Evolutionary conservation across 306 rosid genomes (phyloP).

Genomic region (Quercus rubra): DNA sequence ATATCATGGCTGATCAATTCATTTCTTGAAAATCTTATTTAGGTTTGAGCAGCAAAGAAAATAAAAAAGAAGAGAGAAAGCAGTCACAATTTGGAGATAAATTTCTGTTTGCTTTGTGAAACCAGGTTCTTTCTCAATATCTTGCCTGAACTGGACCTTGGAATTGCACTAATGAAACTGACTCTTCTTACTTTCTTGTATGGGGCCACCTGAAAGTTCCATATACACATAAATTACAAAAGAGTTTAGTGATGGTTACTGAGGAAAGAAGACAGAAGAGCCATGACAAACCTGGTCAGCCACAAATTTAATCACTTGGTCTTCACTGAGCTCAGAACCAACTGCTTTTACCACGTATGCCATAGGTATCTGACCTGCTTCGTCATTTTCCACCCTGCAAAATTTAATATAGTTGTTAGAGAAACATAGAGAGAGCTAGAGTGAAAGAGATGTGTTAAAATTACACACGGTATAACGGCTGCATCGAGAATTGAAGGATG

Average conservation of each 20-base stretch:
- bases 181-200: slow-evolving; percentile 82
- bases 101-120: slow-evolving; percentile 42
- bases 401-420: background rate
- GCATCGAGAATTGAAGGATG: slow-evolving; percentile 80
- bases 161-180: slow-evolving; percentile 55
- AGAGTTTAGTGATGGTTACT: background rate
- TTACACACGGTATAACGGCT: slow-evolving; percentile 79
- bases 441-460: background rate
- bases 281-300: slow-evolving; percentile 57
- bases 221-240: background rate
- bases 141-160: slow-evolving; percentile 87
- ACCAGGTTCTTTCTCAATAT: slow-evolving; percentile 87
- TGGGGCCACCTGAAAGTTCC: slow-evolving; percentile 77
- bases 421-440: background rate
- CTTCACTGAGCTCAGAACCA: slow-evolving; percentile 52
- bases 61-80: background rate
- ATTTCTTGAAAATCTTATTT: background rate
- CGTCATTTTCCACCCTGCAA: slow-evolving; percentile 76
- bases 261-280: background rate
- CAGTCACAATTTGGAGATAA: slow-evolving; percentile 56
- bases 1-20: no score
- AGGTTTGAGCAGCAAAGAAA: background rate
- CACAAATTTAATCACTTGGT: slow-evolving; percentile 74
- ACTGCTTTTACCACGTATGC: slow-evolving; percentile 76
- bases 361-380: slow-evolving; percentile 86